phyloP scores from a whole-genome alignment of 2,329 filamentous ascomycete genomes.

The Monascus ruber region DNA sequence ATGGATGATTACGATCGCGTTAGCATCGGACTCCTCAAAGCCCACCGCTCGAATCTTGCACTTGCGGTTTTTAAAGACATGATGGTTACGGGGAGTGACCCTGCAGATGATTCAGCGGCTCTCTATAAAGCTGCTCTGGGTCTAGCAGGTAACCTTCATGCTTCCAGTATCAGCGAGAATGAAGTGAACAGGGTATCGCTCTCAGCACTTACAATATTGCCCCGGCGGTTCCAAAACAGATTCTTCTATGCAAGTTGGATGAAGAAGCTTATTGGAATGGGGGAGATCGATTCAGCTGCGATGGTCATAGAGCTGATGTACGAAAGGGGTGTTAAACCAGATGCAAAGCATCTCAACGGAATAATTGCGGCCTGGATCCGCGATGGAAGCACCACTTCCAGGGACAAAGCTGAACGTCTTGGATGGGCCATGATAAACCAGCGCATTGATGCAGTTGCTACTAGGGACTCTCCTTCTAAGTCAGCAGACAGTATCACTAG shows the following conservation, averaged over 20 bases:
- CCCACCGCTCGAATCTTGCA: slow-evolving; percentile 54
- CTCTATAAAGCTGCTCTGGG: slow-evolving; percentile 33
- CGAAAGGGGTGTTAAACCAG: slow-evolving; percentile 53
- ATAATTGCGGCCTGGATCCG: slow-evolving; percentile 70
- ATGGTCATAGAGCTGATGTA: slow-evolving; percentile 68
- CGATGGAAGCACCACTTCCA: slow-evolving; percentile 42
- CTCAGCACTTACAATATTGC: slow-evolving; percentile 41
- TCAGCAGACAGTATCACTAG: slow-evolving; percentile 11
- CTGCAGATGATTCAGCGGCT: slow-evolving; percentile 32
- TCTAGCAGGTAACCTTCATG: slow-evolving; percentile 29
- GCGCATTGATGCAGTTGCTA: slow-evolving; percentile 52
- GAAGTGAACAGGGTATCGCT: slow-evolving; percentile 39
- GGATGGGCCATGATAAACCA: slow-evolving; percentile 68
- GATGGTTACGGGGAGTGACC: slow-evolving; percentile 54
- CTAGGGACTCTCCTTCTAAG: slow-evolving; percentile 15
- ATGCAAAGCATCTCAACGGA: slow-evolving; percentile 68
- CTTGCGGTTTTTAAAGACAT: slow-evolving; percentile 77
- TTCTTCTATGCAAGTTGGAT: slow-evolving; percentile 86
- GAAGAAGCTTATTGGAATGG: slow-evolving; percentile 65
- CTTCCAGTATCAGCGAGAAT: slow-evolving; percentile 29
- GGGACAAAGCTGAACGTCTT: slow-evolving; percentile 53
- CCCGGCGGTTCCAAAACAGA: slow-evolving; percentile 50
- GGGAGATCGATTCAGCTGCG: slow-evolving; percentile 58
- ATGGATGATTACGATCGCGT: slow-evolving; percentile 68
- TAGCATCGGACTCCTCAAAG: slow-evolving; percentile 57